Evolutionary conservation across 106 monocot species (phyloP).

Genomic region (Gastrodia elata): DNA sequence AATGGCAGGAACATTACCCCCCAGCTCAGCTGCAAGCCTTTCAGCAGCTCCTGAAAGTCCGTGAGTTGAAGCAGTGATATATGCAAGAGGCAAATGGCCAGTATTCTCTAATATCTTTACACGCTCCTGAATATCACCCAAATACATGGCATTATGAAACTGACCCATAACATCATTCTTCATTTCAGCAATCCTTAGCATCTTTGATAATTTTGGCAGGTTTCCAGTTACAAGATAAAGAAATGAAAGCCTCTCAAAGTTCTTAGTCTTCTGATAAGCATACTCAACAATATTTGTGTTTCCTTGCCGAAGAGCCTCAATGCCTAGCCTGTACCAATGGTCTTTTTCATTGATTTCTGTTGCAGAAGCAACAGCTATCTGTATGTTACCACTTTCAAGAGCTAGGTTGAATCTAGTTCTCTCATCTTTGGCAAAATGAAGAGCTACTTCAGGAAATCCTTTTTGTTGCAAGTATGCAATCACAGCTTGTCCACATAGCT

Average conservation of each 20-base stretch:
- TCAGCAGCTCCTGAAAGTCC: slow-evolving; percentile 65
- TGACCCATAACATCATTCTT: slow-evolving; percentile 95
- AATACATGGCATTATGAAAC: slow-evolving; percentile 92
- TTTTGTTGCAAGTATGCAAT: slow-evolving; percentile 91
- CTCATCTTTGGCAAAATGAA: slow-evolving; percentile 95
- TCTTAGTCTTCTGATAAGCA: slow-evolving; percentile 89
- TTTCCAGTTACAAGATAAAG: slow-evolving; percentile 84
- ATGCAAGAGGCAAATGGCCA: slow-evolving; percentile 84
- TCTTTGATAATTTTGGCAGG: slow-evolving; percentile 69
- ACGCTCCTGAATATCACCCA: slow-evolving; percentile 64
- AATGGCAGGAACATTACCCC: slow-evolving; percentile 52
- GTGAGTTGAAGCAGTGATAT: slow-evolving; percentile 60
- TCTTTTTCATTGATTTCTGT: slow-evolving; percentile 96
- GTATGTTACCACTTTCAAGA: slow-evolving; percentile 88
- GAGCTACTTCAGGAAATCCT: slow-evolving; percentile 87
- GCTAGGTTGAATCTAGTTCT: slow-evolving; percentile 82
- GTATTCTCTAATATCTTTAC: slow-evolving; percentile 79
- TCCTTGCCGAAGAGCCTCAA: slow-evolving; percentile 90
- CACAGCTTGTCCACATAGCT: slow-evolving; percentile 84
- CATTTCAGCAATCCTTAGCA: slow-evolving; percentile 81
- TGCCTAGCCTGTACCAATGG: slow-evolving; percentile 86
- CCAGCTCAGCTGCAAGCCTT: slow-evolving; percentile 68
- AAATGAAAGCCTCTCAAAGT: slow-evolving; percentile 87
- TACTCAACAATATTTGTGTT: slow-evolving; percentile 90
- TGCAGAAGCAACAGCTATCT: slow-evolving; percentile 92